These are phyloP conservation scores for Drosera spatulata DNA, from an alignment of 179 eudicot species.

Conservation along the genomic window DNA sequence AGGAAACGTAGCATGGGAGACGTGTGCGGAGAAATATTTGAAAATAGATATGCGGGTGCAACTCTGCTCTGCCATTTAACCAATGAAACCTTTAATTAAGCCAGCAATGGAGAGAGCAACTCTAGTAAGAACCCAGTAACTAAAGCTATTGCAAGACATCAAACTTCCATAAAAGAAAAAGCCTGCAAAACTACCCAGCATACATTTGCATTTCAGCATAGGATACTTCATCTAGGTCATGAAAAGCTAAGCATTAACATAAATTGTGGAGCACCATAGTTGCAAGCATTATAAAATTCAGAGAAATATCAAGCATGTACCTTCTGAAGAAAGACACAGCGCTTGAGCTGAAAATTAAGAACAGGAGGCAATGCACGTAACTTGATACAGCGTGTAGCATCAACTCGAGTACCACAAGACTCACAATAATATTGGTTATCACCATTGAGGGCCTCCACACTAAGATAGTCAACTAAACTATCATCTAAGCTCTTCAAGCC, in stretches of 20 bases:
- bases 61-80: no score
- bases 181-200: no score
- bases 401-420: conserved; percentile 68
- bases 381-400: conserved; percentile 92
- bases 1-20: no score
- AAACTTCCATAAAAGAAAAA: no score
- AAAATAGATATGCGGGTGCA: no score
- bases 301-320: conserved; percentile 21
- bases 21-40: no score
- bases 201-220: not conserved
- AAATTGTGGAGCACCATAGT: not conserved
- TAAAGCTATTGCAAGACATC: no score
- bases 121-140: no score
- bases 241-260: no score
- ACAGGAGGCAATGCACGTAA: conserved; percentile 76
- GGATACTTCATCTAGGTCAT: not conserved
- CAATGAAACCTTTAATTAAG: no score
- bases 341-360: conserved; percentile 95
- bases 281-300: not conserved
- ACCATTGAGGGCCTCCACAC: conserved; percentile 83
- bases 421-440: conserved; percentile 90
- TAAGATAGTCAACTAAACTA: conserved; percentile 81
- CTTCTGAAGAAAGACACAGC: conserved; percentile 92
- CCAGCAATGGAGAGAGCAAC: no score
- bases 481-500: conserved; percentile 78